Evolutionary conservation across 2,329 filamentous ascomycete genomes (phyloP), one percentile per base, ranked within the genome.

Genomic region (Phaeosphaeriaceae sp.): DNA sequence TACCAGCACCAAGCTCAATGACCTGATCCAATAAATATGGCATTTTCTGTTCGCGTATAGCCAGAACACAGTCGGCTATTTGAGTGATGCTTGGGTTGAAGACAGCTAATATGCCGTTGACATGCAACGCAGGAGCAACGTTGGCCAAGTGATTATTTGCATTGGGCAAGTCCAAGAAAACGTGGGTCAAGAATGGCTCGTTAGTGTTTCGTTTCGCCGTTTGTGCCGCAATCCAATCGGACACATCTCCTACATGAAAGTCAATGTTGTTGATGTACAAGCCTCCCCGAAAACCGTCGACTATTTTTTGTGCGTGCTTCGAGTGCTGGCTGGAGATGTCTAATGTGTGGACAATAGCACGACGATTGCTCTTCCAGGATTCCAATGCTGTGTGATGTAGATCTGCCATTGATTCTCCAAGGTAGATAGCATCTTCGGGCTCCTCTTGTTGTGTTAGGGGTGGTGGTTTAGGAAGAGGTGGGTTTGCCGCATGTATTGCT

Each of bases 51-150:
- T 79, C 73, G 48, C 80, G 80, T 26, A 85, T 81, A 32, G 76
- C 69, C 37, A 81, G 74, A 21, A 87, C 76, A 50, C 87, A 88
- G 4, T 85, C 81, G 33, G 81, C 84, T 46, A 93, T 87, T 70
- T 93, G 90, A 8, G 89, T 92, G 50, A 94, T 85, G 60, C 85
- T 90, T 0, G 90, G 90, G 56, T 85, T 86, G 74, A 92, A 94
- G 1, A 91, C 79, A 12, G 88, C 77, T 26, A 93, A 75, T 7
- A 83, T 76, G 0, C 86, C 89, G 62, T 88, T 83, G 1, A 82
- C 78, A 32, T 82, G 82, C 44, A 94, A 72, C 12, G 85, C 83
- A n/a, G 77, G 66, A 4, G 81, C 74, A 17, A 87, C 76, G 20
- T 75, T 74, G 1, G 74, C 71, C 13, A 85, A 54, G 54, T 83